Percentiles rank a stretch among this genome's conserved stretches.
Conservation (phyloP, 2,329 filamentous ascomycete species). For the Chaetomiaceae sp. region DNA sequence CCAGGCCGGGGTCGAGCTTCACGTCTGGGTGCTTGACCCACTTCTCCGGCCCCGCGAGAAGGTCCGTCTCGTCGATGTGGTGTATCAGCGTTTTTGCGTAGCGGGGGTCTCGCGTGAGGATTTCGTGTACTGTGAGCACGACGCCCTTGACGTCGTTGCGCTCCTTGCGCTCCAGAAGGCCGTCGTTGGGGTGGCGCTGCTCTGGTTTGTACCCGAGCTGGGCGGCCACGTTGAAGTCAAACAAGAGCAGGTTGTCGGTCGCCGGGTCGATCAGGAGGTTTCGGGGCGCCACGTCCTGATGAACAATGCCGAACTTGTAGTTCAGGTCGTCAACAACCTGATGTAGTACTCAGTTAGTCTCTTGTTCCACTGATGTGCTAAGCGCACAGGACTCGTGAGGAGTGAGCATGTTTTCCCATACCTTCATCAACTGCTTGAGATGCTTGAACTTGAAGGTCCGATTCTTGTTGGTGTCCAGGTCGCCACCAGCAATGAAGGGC, state of each 20-base stretch:
- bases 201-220: slow-evolving; percentile 19
- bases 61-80: slow-evolving; percentile 13
- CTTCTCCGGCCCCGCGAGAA: slow-evolving; percentile 18
- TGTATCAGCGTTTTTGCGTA: slow-evolving; percentile 23
- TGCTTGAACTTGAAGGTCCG: slow-evolving; percentile 33
- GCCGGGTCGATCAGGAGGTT: slow-evolving; percentile 34
- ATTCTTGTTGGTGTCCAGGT: slow-evolving; percentile 25
- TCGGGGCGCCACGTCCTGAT: slow-evolving; percentile 35
- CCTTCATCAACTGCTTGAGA: slow-evolving; percentile 32
- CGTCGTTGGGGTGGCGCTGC: too few relatives aligned
- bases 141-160: slow-evolving; percentile 33
- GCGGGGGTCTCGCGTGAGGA: slow-evolving; percentile 30
- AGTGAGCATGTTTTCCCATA: slow-evolving; percentile 11
- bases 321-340: slow-evolving; percentile 34
- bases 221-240: slow-evolving; percentile 33
- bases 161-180: slow-evolving; percentile 3
- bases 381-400: neutral
- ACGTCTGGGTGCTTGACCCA: slow-evolving; percentile 33
- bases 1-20: slow-evolving; percentile 25
- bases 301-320: slow-evolving; percentile 32
- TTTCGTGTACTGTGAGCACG: slow-evolving; percentile 33
- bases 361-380: neutral
- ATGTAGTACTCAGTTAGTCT: neutral
- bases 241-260: slow-evolving; percentile 31
- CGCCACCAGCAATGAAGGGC: slow-evolving; percentile 34